Evolutionary conservation across 1,139 yeast species (phyloP).

Genomic region (Saccharomyces uvarum): DNA sequence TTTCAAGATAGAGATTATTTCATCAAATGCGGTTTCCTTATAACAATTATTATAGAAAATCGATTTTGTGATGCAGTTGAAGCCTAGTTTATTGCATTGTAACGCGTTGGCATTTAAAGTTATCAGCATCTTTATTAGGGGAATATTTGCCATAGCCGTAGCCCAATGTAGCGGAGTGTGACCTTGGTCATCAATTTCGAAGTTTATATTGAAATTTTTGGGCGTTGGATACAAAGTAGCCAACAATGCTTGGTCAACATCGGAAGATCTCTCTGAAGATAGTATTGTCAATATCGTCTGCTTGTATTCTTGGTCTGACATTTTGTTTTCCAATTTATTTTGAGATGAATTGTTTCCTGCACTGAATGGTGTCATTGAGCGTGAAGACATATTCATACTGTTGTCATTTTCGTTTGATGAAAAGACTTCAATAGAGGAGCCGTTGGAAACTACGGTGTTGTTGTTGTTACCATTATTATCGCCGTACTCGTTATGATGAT

Average conservation of each 20-base stretch:
- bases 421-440: constrained; percentile 9
- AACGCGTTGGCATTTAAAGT: constrained; percentile 67
- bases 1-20: constrained; percentile 61
- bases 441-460: neutral
- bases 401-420: constrained; percentile 34
- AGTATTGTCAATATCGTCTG: constrained; percentile 28
- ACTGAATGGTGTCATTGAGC: constrained; percentile 20
- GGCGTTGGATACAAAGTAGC: constrained; percentile 69
- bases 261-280: constrained; percentile 63
- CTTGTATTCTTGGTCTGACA: constrained; percentile 23
- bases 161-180: constrained; percentile 98
- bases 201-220: constrained; percentile 71
- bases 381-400: constrained; percentile 35
- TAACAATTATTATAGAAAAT: constrained; percentile 82
- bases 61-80: constrained; percentile 77
- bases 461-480: constrained; percentile 6
- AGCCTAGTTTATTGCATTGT: constrained; percentile 66
- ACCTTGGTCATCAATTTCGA: constrained; percentile 88
- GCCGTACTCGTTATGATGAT: neutral
- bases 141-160: constrained; percentile 77
- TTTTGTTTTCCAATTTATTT: neutral
- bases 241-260: constrained; percentile 69
- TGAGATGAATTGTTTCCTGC: neutral
- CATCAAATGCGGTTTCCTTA: constrained; percentile 68
- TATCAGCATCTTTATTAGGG: constrained; percentile 61